Percentiles rank a stretch among this genome's conserved stretches.
Evolutionary conservation across 257 asterid species (phyloP).

Genomic region (Haberlea rhodopensis): DNA sequence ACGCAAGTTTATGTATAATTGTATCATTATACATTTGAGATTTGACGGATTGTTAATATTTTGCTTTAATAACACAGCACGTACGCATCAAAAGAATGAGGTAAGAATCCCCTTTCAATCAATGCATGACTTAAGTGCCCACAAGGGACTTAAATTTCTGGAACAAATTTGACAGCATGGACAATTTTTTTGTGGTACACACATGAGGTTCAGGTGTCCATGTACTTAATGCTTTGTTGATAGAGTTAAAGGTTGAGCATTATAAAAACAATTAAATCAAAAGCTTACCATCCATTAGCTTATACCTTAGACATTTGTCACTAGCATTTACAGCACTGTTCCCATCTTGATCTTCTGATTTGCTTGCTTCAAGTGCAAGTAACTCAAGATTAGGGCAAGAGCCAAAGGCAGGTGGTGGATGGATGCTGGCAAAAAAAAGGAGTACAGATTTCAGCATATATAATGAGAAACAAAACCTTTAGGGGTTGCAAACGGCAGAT

Average conservation of each 20-base stretch:
- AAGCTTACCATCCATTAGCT: conserved; percentile 25
- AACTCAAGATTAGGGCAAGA: conserved; percentile 98
- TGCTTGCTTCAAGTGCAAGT: conserved; percentile 71
- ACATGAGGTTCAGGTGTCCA: conserved; percentile 11
- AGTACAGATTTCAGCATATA: conserved; percentile 25
- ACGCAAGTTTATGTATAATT: conserved; percentile 4
- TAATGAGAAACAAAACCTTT: conserved; percentile 20
- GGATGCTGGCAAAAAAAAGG: conserved; percentile 54
- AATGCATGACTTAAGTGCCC: background rate
- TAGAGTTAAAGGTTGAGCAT: conserved; percentile 21
- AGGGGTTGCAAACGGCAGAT: conserved; percentile 12
- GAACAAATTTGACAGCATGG: background rate
- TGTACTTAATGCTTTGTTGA: background rate
- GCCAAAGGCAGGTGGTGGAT: conserved; percentile 99
- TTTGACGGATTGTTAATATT: background rate
- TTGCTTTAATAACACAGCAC: background rate
- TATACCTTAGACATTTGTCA: conserved; percentile 58
- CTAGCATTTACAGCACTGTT: conserved; percentile 39
- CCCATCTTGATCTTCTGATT: conserved; percentile 58
- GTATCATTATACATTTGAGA: conserved; percentile 2
- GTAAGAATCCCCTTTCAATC: conserved; percentile 11
- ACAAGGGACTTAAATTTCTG: background rate
- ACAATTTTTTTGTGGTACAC: background rate
- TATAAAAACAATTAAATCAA: conserved; percentile 12
- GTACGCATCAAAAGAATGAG: conserved; percentile 20